Conservation (phyloP, 1,284 basidiomycete species). For the Ustilago vetiveriae region DNA sequence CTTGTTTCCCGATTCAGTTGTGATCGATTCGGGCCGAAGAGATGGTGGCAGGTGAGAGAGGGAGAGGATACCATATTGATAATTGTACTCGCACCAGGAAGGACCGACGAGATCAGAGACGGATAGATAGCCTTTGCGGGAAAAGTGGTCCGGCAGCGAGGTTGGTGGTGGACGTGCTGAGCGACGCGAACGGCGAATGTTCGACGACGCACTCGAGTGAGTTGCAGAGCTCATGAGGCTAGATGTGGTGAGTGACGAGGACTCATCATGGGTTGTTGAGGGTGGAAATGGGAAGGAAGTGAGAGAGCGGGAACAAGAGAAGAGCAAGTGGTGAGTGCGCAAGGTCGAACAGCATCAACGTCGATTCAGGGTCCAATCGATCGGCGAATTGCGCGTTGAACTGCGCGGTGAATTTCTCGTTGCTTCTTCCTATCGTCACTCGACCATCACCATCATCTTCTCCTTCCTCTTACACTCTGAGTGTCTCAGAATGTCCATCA, state of each 20-base stretch:
- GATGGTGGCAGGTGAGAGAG: conserved; percentile 50
- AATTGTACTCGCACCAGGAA: conserved; percentile 63
- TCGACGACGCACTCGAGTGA: not conserved
- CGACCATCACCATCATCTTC: not conserved
- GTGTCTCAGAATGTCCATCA: too few relatives aligned
- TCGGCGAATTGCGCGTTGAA: not conserved
- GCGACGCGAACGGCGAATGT: too few relatives aligned
- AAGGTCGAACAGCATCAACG: too few relatives aligned
- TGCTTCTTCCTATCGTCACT: not conserved
- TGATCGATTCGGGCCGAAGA: conserved; percentile 49
- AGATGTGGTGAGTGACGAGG: too few relatives aligned
- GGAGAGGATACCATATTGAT: conserved; percentile 54
- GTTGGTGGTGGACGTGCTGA: conserved; percentile 11
- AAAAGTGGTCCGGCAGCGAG: conserved; percentile 39
- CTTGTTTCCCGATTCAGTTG: conserved; percentile 43
- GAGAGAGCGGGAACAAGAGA: not conserved
- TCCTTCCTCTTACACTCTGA: not conserved
- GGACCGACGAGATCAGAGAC: conserved; percentile 63
- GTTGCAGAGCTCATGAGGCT: too few relatives aligned
- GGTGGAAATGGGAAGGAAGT: not conserved
- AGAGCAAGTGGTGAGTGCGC: too few relatives aligned
- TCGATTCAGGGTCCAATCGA: too few relatives aligned
- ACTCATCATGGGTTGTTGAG: not conserved
- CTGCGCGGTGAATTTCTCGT: not conserved
- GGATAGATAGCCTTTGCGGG: conserved; percentile 46